phyloP scores from a whole-genome alignment of 2,329 filamentous ascomycete species.

The Delphinella strobiligena region DNA sequence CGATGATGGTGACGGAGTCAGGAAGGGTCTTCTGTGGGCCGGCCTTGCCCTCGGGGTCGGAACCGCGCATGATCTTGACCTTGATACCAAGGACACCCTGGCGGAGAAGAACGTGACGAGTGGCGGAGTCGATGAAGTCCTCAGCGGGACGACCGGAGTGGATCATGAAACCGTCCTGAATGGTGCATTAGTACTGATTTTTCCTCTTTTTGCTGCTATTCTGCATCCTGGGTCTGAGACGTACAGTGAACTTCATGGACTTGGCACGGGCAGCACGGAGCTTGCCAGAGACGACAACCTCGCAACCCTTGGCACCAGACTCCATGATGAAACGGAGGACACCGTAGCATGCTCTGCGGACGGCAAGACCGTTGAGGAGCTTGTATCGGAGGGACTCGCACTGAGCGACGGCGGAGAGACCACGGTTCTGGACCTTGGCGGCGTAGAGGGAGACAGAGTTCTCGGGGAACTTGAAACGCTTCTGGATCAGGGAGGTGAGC shows the following conservation, averaged over 20 bases:
- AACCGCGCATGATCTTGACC: constrained; percentile 99
- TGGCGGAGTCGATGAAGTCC: constrained; percentile 98
- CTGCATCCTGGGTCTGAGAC: constrained; percentile 17
- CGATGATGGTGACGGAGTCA: constrained; percentile 98
- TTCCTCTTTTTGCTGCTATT: background rate
- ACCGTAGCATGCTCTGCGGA: constrained; percentile 98
- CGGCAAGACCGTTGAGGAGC: constrained; percentile 98
- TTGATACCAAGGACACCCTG: constrained; percentile 99
- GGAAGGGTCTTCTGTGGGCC: constrained; percentile 95
- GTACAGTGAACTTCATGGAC: constrained; percentile 99
- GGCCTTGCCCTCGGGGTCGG: constrained; percentile 97
- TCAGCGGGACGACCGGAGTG: constrained; percentile 99
- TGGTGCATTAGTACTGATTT: background rate
- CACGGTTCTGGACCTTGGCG: constrained; percentile 99
- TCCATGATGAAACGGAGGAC: constrained; percentile 99
- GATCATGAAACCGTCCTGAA: constrained; percentile 96
- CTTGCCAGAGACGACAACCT: constrained; percentile 99
- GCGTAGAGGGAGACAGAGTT: constrained; percentile 99
- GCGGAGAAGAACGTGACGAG: constrained; percentile 97
- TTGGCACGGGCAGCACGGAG: constrained; percentile 97
- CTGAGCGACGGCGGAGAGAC: constrained; percentile 98
- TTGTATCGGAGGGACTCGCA: constrained; percentile 99
- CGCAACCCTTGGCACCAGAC: constrained; percentile 97
- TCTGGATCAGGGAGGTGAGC: constrained; percentile 99
- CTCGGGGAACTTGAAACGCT: constrained; percentile 99